Evolutionary conservation across 2,329 filamentous ascomycete species (phyloP), one percentile per base, ranked within the genome.

Genomic region (Penicillium sumatraense): DNA sequence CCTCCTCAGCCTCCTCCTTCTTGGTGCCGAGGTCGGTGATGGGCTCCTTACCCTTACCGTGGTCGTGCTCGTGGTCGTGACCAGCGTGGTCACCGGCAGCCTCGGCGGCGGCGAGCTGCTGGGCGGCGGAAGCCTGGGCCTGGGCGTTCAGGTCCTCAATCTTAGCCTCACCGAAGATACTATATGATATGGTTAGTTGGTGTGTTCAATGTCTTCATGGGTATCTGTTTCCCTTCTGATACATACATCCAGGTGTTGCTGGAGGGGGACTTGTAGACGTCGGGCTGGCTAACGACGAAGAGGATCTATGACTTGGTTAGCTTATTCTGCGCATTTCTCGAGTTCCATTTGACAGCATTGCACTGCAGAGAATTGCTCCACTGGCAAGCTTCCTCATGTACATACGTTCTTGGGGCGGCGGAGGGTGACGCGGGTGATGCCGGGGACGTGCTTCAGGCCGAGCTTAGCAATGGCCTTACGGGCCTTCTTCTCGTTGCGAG

Each of bases 401-500:
- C 93, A 85, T 83, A 97, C 93, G 83, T 97, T 97, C 88, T 99
- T 99, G 72, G 96, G 96, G 80, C 96, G 87, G 81, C 95, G 90
- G 75, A 99, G 88, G 67, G 96, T 99, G 72, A 99, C 96, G 75
- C 95, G 89, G 73, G 95, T 99, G 81, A 99, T 99, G 76, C 95
- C 96, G 73, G 90, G 89, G 68, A 99, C 89, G 75, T 93, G 92
- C 85, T 91, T 95, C 76, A 99, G 84, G 77, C 96, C 93, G 75
- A 98, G 88, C 88, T 99, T 99, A 80, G 92, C 90, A 77, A 99
- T 96, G 74, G 93, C 92, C 87, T 99, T 99, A 82, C 95, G 89
- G 72, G 95, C 96, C 89, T 99, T 99, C 90, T 99, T 99, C 89
- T 99, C 95, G 83, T 98, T 98, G 80, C 95, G 92, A 76, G 91